phyloP scores from a whole-genome alignment of 2,329 filamentous ascomycete species.

The Trichoderma atroviride region DNA sequence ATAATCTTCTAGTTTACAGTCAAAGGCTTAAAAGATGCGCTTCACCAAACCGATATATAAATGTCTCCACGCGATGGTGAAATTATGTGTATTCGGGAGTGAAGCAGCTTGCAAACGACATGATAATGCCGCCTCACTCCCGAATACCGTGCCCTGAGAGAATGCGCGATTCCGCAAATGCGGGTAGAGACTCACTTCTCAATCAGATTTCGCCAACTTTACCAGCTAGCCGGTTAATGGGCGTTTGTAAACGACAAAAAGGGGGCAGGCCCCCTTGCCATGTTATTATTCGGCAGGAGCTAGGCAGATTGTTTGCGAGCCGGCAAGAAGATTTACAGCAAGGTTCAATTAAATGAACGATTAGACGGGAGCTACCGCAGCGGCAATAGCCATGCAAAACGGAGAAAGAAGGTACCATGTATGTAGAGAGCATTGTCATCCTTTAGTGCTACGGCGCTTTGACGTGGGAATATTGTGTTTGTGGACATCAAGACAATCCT shows the following conservation, averaged over 20 bases:
- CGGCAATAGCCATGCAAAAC: background rate
- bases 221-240: background rate
- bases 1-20: background rate
- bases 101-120: background rate
- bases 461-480: background rate
- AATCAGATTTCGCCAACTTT: constrained; percentile 5
- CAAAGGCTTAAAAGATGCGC: background rate
- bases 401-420: background rate
- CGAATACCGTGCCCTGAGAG: background rate
- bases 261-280: background rate
- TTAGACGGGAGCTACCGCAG: background rate
- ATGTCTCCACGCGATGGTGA: background rate
- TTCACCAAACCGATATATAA: background rate
- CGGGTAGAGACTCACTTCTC: constrained; percentile 6
- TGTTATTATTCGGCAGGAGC: background rate
- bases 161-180: background rate
- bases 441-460: too few relatives aligned
- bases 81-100: background rate
- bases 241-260: background rate
- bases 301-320: background rate
- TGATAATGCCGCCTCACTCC: background rate
- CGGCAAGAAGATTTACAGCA: background rate
- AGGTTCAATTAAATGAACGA: background rate
- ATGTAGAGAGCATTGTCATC: too few relatives aligned
- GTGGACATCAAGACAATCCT: background rate